These are phyloP conservation scores for Paramecium bursaria DNA, from an alignment of 73 alveolate genomes.

Conservation along the genomic window DNA sequence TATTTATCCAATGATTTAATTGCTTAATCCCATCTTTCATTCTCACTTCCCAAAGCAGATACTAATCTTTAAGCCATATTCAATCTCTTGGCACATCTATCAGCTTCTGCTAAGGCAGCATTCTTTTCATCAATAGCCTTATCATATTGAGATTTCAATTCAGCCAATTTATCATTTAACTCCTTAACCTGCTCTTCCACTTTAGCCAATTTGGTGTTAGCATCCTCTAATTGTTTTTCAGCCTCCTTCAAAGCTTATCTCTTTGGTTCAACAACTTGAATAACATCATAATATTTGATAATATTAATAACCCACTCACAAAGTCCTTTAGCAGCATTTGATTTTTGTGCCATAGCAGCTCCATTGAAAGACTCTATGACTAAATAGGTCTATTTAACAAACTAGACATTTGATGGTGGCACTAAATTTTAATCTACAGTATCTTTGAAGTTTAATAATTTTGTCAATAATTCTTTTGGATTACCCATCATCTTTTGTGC, in stretches of 20 bases:
- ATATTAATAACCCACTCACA: conserved; percentile 96
- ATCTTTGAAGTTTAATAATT: conserved; percentile 80
- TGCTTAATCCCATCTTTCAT: conserved; percentile 96
- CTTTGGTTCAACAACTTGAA: conserved; percentile 99
- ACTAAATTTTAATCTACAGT: conserved; percentile 81
- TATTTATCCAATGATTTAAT: conserved; percentile 84
- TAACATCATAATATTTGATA: conserved; percentile 97
- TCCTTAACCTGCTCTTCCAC: conserved; percentile 94
- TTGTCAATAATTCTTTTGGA: conserved; percentile 80
- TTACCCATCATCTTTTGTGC: conserved; percentile 82
- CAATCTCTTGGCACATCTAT: conserved; percentile 97
- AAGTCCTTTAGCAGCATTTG: conserved; percentile 89
- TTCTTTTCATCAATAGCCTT: conserved; percentile 99
- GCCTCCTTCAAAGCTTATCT: conserved; percentile 96
- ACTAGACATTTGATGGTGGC: conserved; percentile 81
- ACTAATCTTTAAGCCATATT: conserved; percentile 97
- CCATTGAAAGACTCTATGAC: conserved; percentile 82
- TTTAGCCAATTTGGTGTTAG: conserved; percentile 93
- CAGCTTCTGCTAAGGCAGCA: conserved; percentile 98
- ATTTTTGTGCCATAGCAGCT: conserved; percentile 78
- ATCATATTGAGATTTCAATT: conserved; percentile 92
- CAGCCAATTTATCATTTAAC: conserved; percentile 89
- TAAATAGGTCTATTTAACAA: conserved; percentile 77
- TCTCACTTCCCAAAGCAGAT: conserved; percentile 96
- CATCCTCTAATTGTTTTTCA: conserved; percentile 90